phyloP scores from a whole-genome alignment of 2,329 filamentous ascomycete genomes.

The Colletotrichum sp. region DNA sequence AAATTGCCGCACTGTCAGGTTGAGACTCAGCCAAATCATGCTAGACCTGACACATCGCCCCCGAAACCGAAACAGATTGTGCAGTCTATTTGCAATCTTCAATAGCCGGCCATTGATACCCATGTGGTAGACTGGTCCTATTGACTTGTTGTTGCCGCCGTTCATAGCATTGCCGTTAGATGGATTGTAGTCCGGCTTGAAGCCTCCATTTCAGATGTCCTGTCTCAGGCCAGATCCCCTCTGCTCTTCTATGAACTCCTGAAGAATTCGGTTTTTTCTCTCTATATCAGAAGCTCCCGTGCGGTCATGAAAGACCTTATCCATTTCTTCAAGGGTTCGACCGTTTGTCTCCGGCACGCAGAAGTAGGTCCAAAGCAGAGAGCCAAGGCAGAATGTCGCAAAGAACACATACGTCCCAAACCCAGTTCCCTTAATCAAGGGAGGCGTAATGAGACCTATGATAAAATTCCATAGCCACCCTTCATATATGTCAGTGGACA shows the following conservation, averaged over 20 bases:
- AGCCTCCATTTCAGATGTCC: background rate
- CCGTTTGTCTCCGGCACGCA: background rate
- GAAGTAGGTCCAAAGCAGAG: background rate
- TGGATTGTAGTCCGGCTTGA: background rate
- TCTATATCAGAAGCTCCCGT: background rate
- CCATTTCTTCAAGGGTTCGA: background rate
- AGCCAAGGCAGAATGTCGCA: background rate
- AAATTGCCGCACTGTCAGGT: background rate
- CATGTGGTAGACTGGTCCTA: background rate
- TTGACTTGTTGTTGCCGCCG: too few relatives aligned
- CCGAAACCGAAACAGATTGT: background rate
- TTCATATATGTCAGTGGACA: background rate
- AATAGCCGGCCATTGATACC: background rate
- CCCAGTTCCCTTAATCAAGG: background rate
- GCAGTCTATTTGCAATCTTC: background rate
- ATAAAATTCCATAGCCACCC: background rate
- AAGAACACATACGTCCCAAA: background rate
- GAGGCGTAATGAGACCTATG: background rate
- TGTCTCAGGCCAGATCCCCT: background rate
- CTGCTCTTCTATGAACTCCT: background rate
- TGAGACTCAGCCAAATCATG: accelerated
- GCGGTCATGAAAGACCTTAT: background rate
- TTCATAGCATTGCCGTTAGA: background rate
- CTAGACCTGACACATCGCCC: background rate
- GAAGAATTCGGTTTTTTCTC: background rate